phyloP scores from a whole-genome alignment of 2,329 filamentous ascomycete genomes.

The Neofusicoccum cordaticola region DNA sequence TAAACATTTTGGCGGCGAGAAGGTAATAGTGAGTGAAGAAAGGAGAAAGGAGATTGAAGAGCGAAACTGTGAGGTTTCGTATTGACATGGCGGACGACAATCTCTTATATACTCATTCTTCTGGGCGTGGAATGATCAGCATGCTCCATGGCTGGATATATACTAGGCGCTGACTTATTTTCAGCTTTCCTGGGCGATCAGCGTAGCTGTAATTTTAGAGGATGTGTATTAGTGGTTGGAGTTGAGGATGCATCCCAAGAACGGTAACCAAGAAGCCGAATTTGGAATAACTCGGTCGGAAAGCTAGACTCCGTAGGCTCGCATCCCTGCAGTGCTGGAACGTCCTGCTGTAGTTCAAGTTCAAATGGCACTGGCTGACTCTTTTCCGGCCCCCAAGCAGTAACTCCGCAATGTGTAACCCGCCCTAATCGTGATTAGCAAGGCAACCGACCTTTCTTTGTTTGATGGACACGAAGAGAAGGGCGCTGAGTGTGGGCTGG shows the following conservation, averaged over 20 bases:
- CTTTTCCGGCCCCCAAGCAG: background rate
- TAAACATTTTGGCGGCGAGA: background rate
- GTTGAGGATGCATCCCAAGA: background rate
- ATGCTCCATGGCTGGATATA: background rate
- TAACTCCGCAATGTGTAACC: background rate
- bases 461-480: background rate
- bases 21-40: background rate
- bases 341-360: background rate
- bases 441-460: background rate
- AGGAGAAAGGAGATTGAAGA: background rate
- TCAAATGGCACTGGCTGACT: background rate
- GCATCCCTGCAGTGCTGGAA: background rate
- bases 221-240: background rate
- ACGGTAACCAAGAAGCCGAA: background rate
- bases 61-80: too few species aligned
- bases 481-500: background rate
- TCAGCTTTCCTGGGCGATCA: background rate
- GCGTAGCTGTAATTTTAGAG: background rate
- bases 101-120: background rate
- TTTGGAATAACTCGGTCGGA: background rate
- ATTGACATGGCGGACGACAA: background rate
- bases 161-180: background rate
- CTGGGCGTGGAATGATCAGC: background rate
- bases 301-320: background rate
- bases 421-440: background rate